These are phyloP conservation scores for Russula sp. DNA, from an alignment of 768 basidiomycete species.

Conservation along the genomic window DNA sequence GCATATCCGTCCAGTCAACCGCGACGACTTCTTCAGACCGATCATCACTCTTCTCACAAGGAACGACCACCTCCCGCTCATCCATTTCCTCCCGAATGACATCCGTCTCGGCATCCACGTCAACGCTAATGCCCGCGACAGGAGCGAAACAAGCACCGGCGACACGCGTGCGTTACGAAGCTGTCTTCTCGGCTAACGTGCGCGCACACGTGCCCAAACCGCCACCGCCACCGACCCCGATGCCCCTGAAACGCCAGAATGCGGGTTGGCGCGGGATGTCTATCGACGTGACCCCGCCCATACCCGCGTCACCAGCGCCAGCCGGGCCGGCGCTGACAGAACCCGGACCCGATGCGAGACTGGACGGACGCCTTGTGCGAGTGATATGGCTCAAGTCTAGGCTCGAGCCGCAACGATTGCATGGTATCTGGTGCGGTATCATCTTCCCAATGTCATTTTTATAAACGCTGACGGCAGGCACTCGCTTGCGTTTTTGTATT, in stretches of 20 bases:
- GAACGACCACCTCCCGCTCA: constrained; percentile 50
- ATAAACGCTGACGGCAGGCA: not conserved
- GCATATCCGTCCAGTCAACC: constrained; percentile 38
- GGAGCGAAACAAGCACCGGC: constrained; percentile 24
- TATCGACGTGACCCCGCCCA: constrained; percentile 44
- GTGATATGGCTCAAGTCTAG: constrained; percentile 59
- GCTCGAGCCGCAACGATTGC: constrained; percentile 48
- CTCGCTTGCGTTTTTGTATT: too few relatives aligned
- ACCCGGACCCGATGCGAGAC: constrained; percentile 38
- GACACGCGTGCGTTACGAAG: constrained; percentile 34
- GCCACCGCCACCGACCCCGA: constrained; percentile 35
- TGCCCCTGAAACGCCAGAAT: constrained; percentile 47
- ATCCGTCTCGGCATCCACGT: constrained; percentile 1
- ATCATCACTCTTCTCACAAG: constrained; percentile 37
- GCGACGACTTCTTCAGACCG: constrained; percentile 30
- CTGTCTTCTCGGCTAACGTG: constrained; percentile 35
- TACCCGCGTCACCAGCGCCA: constrained; percentile 25
- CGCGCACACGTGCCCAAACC: constrained; percentile 28
- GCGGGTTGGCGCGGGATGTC: constrained; percentile 70
- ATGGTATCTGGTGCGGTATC: constrained; percentile 59
- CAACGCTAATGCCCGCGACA: not conserved
- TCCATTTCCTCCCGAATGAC: constrained; percentile 35
- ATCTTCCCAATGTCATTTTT: not conserved
- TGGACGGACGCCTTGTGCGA: constrained; percentile 55
- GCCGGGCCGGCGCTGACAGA: not conserved